A percentile compares a stretch with the other conserved stretches of the same genome.
phyloP scores from a whole-genome alignment of 371 early-diverging fungal species.

The Massospora cicadina region DNA sequence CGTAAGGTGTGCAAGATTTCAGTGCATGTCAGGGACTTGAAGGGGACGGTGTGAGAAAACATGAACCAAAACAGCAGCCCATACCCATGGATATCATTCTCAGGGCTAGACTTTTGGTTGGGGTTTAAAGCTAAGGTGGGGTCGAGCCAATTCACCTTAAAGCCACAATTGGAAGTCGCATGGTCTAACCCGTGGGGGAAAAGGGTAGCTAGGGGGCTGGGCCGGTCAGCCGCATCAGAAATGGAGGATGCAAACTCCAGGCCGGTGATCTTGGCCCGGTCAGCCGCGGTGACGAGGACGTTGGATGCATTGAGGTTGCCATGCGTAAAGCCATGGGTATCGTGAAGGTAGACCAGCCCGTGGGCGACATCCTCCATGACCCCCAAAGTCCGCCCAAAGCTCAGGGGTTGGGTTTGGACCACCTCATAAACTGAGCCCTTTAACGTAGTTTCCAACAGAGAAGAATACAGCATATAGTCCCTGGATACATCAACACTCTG shows the following conservation, averaged over 20 bases:
- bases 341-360: background rate
- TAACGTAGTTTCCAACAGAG: background rate
- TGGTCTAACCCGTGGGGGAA: background rate
- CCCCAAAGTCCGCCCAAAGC: background rate
- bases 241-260: background rate
- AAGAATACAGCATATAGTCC: background rate
- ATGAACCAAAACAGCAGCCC: background rate
- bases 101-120: background rate
- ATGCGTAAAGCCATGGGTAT: background rate
- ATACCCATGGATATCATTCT: background rate
- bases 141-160: background rate
- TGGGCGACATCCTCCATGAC: constrained; percentile 7
- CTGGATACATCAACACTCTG: background rate
- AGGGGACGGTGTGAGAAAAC: background rate
- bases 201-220: background rate
- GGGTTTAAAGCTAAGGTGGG: background rate
- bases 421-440: background rate
- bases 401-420: background rate
- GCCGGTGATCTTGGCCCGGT: constrained; percentile 1
- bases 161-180: background rate
- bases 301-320: background rate
- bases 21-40: too few species aligned
- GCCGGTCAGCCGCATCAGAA: background rate
- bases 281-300: constrained; percentile 2
- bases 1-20: background rate